Percentiles rank a stretch among this genome's conserved stretches.
phyloP scores from a whole-genome alignment of 164 flowering plant species.

The Annona cherimola region DNA sequence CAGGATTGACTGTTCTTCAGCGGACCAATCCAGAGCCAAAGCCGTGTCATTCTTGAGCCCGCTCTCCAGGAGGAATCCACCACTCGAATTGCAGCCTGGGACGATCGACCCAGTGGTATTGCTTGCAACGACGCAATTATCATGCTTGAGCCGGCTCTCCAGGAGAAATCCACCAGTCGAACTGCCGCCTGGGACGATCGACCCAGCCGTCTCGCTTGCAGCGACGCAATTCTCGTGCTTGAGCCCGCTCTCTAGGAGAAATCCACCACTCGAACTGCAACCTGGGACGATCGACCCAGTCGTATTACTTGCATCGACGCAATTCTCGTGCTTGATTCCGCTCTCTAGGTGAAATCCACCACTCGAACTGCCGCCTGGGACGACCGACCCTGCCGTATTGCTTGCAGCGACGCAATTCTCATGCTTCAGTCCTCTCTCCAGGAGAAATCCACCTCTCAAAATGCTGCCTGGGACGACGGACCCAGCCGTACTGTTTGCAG shows the following conservation, averaged over 20 bases:
- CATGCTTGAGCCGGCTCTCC: slow-evolving; percentile 67
- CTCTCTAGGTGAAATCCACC: slow-evolving; percentile 45
- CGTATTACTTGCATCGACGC: slow-evolving; percentile 12
- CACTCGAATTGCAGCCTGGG: slow-evolving; percentile 30
- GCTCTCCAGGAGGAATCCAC: slow-evolving; percentile 43
- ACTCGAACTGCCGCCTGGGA: slow-evolving; percentile 30
- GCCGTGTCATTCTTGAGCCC: slow-evolving; percentile 73
- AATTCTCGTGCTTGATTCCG: slow-evolving; percentile 59
- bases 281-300: slow-evolving; percentile 26
- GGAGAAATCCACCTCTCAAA: slow-evolving; percentile 35
- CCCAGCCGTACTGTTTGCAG: slow-evolving; percentile 17
- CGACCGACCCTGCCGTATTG: slow-evolving; percentile 22
- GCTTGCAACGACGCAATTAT: slow-evolving; percentile 18
- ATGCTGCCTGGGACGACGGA: slow-evolving; percentile 29
- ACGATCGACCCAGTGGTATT: slow-evolving; percentile 22
- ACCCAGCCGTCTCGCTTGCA: slow-evolving; percentile 19
- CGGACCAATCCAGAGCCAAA: slow-evolving; percentile 82
- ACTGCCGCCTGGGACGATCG: slow-evolving; percentile 27
- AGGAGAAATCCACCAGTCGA: slow-evolving; percentile 38
- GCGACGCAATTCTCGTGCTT: slow-evolving; percentile 42
- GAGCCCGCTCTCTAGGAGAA: slow-evolving; percentile 50
- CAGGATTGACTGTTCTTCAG: slow-evolving; percentile 71
- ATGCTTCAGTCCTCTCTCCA: slow-evolving; percentile 57
- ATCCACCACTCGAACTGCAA: slow-evolving; percentile 33
- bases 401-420: slow-evolving; percentile 8